Percentiles rank a stretch among this genome's conserved stretches.
Conservation (phyloP, 2,329 filamentous ascomycete genomes). For the Botrytis pseudocinerea region DNA sequence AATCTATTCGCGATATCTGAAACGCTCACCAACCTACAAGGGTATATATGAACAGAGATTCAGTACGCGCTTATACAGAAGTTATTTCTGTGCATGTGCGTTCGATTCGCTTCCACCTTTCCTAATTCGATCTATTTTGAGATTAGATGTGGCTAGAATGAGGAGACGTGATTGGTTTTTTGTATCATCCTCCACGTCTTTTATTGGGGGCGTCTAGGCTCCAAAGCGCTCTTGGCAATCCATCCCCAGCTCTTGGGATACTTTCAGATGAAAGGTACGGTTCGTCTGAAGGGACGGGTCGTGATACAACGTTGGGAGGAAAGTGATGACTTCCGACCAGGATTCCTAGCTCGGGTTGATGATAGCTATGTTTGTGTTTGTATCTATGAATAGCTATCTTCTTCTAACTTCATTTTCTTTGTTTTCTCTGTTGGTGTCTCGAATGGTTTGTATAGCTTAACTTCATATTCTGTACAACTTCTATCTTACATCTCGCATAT, state of each 20-base stretch:
- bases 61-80: constrained; percentile 7
- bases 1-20: constrained; percentile 7
- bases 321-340: constrained; percentile 2
- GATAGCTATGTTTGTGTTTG: not conserved
- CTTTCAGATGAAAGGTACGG: not conserved
- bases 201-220: constrained; percentile 15
- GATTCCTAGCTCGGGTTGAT: not conserved
- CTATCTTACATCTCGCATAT: not conserved
- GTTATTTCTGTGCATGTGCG: constrained; percentile 15
- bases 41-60: not conserved
- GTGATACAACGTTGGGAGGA: not conserved
- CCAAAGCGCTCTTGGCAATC: constrained; percentile 13
- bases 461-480: not conserved
- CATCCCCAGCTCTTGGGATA: constrained; percentile 7
- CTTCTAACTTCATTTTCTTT: not conserved
- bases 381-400: constrained; percentile 10
- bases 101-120: constrained; percentile 16
- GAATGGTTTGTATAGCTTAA: not conserved
- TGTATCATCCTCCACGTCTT: not conserved
- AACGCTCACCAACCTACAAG: constrained; percentile 3
- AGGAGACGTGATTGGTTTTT: not conserved
- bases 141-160: constrained; percentile 18
- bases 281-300: not conserved
- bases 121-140: constrained; percentile 25
- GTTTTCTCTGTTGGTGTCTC: not conserved